Base-by-base conservation (phyloP, 495 filamentous ascomycete species). In the Aspergillus cavernicola region DNA sequence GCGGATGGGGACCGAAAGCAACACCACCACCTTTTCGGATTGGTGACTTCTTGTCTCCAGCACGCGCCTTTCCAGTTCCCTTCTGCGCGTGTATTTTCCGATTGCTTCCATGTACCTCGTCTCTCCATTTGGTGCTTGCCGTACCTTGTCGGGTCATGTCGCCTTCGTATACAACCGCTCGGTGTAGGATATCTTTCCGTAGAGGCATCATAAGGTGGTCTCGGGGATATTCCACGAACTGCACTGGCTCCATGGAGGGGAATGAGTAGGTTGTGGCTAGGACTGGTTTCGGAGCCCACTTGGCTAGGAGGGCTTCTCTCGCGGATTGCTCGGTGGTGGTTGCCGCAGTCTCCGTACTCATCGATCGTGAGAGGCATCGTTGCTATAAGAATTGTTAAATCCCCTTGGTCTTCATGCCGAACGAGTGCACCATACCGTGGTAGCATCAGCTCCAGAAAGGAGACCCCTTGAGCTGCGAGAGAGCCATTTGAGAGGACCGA, bases 81-180 rank as follows among this genome's bases (percentile, higher is more conserved):
- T 98, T 98, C 69, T 98, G 93, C 15, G 81, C 80, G 15, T 78
- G 67, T 18, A 97, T 66, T 70, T 98, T 98, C 33, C 77, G 68
- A 62, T 83, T 77, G 48, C 85, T 89, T 44, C 92, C 93, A 60
- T 85, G 83, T 3, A 99, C 85, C 47, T 97, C 92, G 55, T 64
- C 79, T 48, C 95, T 85, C 66, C 82, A 92, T 70, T 96, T 95
- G 16, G 89, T 84, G 53, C 74, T 87, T 6, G 91, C 93, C 0
- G 89, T 92, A 52, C 95, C 93, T 65, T 90, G 85, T 20, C 93
- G 87, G 50, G 90, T 86, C 42, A 72, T 80, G 76, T 97, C 91
- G 62, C 89, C 93, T 73, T 98, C 93, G 80, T 86, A 97, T 53
- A 96, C 66, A 16, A 97, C 80, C 53, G 95, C 93, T 24, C 92